A percentile compares a stretch with the other conserved stretches of the same genome.
These are phyloP conservation scores for Dendrobium catenatum DNA, from an alignment of 106 monocot genomes.

Conservation along the genomic window DNA sequence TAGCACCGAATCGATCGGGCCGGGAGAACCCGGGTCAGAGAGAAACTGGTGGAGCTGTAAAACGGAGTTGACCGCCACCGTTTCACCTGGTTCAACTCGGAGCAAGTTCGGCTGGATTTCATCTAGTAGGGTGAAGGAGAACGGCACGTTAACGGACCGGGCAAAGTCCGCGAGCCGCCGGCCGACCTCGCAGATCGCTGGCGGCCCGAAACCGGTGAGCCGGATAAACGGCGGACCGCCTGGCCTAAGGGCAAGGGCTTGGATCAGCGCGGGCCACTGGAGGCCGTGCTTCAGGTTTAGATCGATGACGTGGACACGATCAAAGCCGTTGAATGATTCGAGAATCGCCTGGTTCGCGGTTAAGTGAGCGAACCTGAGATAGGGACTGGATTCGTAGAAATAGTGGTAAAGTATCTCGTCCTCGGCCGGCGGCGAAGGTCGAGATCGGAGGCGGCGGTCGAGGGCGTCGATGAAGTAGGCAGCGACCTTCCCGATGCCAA, in stretches of 20 bases:
- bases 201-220: conserved; percentile 52
- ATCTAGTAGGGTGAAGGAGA: conserved; percentile 41
- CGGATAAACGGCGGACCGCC: conserved; percentile 52
- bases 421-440: conserved; percentile 5
- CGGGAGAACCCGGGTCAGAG: conserved; percentile 12
- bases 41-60: conserved; percentile 69
- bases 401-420: conserved; percentile 35
- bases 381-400: conserved; percentile 60
- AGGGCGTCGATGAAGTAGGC: conserved; percentile 45
- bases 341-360: conserved; percentile 71
- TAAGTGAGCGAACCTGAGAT: conserved; percentile 75
- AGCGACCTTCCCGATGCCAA: conserved; percentile 52
- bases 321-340: conserved; percentile 49
- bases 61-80: conserved; percentile 55
- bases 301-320: conserved; percentile 63
- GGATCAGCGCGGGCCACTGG: conserved; percentile 71
- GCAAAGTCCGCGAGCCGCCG: conserved; percentile 50
- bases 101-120: conserved; percentile 49
- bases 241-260: conserved; percentile 54
- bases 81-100: conserved; percentile 35
- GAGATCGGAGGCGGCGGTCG: conserved; percentile 21
- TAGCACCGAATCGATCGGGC: conserved; percentile 38
- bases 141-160: conserved; percentile 35
- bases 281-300: conserved; percentile 55
- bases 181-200: conserved; percentile 46